Conservation (phyloP, 352 stramenopile species). For the Globisporangium lucens region DNA sequence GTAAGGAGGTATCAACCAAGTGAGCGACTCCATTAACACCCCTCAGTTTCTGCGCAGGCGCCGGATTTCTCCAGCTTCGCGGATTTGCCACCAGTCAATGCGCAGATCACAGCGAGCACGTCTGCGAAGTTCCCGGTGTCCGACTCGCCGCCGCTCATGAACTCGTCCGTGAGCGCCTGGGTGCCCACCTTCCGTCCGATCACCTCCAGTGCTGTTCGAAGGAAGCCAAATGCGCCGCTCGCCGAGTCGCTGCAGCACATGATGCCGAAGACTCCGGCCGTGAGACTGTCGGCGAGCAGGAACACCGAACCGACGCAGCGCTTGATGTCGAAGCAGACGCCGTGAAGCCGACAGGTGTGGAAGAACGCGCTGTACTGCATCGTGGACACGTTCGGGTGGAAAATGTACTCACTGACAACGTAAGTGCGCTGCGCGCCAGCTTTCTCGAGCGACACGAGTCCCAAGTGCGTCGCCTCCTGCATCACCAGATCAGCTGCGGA, state of each 20-base stretch:
- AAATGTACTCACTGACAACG: slow-evolving; percentile 71
- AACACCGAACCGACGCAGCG: slow-evolving; percentile 66
- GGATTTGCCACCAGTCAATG: slow-evolving; percentile 35
- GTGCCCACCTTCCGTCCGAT: slow-evolving; percentile 67
- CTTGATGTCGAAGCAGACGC: slow-evolving; percentile 86
- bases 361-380: slow-evolving; percentile 85
- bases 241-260: slow-evolving; percentile 60
- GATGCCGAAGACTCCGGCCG: slow-evolving; percentile 67
- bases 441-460: slow-evolving; percentile 15
- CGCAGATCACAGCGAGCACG: slow-evolving; percentile 45
- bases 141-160: slow-evolving; percentile 13
- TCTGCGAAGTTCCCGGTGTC: slow-evolving; percentile 58
- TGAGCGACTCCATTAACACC: background rate
- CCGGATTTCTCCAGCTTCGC: slow-evolving; percentile 40
- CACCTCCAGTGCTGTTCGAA: slow-evolving; percentile 71
- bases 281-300: slow-evolving; percentile 76
- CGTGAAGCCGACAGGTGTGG: slow-evolving; percentile 82
- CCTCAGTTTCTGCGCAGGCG: slow-evolving; percentile 22
- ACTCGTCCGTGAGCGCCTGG: slow-evolving; percentile 17
- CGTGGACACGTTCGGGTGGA: slow-evolving; percentile 75
- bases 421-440: slow-evolving; percentile 43
- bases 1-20: background rate
- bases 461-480: slow-evolving; percentile 28
- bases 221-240: slow-evolving; percentile 44
- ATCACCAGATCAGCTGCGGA: slow-evolving; percentile 20